Evolutionary conservation across 1,284 basidiomycete species (phyloP), one percentile per base, ranked within the genome.

Genomic region (Papiliotrema laurentii): DNA sequence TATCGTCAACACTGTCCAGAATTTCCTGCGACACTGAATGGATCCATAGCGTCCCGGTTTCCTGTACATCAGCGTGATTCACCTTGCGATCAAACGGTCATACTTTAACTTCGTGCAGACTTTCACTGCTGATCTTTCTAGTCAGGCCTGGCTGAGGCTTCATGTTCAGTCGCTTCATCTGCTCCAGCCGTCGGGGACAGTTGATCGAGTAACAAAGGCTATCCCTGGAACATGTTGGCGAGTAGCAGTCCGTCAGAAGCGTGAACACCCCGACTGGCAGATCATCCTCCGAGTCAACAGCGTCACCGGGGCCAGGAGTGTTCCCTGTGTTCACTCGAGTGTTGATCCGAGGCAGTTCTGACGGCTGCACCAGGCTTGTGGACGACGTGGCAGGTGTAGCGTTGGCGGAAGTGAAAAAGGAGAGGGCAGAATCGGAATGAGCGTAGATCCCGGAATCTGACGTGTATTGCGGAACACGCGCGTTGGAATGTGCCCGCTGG

Each of bases 251-350:
- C 1, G 93, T 96, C 51, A 99, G 78, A 30, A 97, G 81, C 1
- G 94, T 98, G 71, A 98, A 98, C 16, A 98, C 93, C 38, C 96
- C 96, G 0, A 87, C 85, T 0, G 96, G 96, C 49, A 97, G 75
- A 19, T 85, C 82, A n/a, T 72, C 70, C n/a, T n/a, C n/a, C n/a
- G n/a, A n/a, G 52, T 87, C 53, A 5, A 67, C 67, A 4, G 24
- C 44, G 4, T 26, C 43, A 18, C 14, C 24, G 16, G n/a, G 34
- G 5, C 50, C 42, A 2, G 39, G 14, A 6, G 30, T 39, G 26
- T 34, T 46, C 10, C 34, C 35, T 13, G 50, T 47, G 22, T 33
- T 43, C 27, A 46, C 26, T 33, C 50, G 49, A 16, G 46, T 46
- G 30, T 50, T 7, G 5, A 44, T n/a, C 21, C 33, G 26, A 24